phyloP scores from a whole-genome alignment of 1,139 yeast genomes.

The Yarrowia galli region DNA sequence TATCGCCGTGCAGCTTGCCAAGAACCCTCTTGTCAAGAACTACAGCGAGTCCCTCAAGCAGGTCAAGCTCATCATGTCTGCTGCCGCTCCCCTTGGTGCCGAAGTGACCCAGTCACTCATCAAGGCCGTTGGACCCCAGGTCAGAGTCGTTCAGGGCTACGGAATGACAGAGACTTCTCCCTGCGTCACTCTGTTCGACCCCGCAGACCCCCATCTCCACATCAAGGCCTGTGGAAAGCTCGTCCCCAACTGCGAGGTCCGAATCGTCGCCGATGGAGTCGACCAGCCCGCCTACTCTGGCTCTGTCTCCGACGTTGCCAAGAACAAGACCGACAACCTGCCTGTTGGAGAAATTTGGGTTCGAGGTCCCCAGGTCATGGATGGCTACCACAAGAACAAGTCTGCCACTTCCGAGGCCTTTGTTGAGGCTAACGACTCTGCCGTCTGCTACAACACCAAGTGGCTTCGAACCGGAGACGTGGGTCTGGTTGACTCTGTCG shows the following conservation, averaged over 20 bases:
- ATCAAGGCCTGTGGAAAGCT: conserved; percentile 20
- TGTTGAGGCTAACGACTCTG: conserved; percentile 54
- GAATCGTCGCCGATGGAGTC: conserved; percentile 43
- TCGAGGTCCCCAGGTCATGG: conserved; percentile 74
- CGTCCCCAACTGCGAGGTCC: conserved; percentile 45
- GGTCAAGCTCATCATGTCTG: conserved; percentile 47
- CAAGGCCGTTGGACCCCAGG: conserved; percentile 42
- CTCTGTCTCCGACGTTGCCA: conserved; percentile 57
- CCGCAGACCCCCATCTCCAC: conserved; percentile 19
- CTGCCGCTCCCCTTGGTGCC: conserved; percentile 53
- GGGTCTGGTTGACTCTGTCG: conserved; percentile 61
- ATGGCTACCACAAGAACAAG: conserved; percentile 64
- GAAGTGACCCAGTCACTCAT: conserved; percentile 46
- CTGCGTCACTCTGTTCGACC: conserved; percentile 27
- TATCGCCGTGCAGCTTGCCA: conserved; percentile 52
- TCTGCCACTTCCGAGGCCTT: conserved; percentile 61
- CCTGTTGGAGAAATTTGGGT: conserved; percentile 69
- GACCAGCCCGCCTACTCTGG: conserved; percentile 57
- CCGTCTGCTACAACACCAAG: conserved; percentile 11
- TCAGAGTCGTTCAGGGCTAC: conserved; percentile 64
- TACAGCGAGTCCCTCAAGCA: conserved; percentile 45
- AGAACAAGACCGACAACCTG: conserved; percentile 57
- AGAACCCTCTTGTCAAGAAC: conserved; percentile 50
- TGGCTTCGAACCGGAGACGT: conserved; percentile 87
- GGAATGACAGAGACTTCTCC: conserved; percentile 66